Evolutionary conservation across 106 monocot species (phyloP).

Genomic region (Posidonia australis): DNA sequence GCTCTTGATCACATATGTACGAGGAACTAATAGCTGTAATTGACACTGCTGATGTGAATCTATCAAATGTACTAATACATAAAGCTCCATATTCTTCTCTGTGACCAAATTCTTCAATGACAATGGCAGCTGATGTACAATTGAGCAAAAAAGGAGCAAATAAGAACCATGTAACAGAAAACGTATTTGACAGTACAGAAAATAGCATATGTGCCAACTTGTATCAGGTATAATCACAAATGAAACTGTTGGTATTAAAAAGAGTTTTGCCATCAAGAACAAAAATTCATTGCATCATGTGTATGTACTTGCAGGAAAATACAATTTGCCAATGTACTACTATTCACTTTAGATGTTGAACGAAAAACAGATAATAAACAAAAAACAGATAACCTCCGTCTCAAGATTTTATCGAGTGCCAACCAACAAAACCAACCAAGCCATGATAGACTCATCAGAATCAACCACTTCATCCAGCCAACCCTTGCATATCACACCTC

Average conservation of each 20-base stretch:
- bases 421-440: too few species aligned
- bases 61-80: constrained; percentile 71
- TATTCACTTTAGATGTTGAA: too few species aligned
- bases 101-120: constrained; percentile 91
- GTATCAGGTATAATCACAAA: background rate
- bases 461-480: too few species aligned
- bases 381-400: too few species aligned
- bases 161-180: background rate
- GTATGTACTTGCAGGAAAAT: too few species aligned
- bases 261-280: too few species aligned
- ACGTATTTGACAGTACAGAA: background rate
- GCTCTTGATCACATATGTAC: constrained; percentile 90
- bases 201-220: background rate
- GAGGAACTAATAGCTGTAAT: constrained; percentile 73
- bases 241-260: background rate
- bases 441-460: too few species aligned
- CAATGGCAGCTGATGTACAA: constrained; percentile 44
- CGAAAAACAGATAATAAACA: too few species aligned
- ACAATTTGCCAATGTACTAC: too few species aligned
- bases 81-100: constrained; percentile 69
- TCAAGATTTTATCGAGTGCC: too few species aligned
- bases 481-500: too few species aligned
- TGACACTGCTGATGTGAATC: constrained; percentile 64
- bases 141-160: background rate
- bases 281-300: background rate